Base-by-base conservation (phyloP, 2,329 filamentous ascomycete species). In the Hypocrella siamensis region DNA sequence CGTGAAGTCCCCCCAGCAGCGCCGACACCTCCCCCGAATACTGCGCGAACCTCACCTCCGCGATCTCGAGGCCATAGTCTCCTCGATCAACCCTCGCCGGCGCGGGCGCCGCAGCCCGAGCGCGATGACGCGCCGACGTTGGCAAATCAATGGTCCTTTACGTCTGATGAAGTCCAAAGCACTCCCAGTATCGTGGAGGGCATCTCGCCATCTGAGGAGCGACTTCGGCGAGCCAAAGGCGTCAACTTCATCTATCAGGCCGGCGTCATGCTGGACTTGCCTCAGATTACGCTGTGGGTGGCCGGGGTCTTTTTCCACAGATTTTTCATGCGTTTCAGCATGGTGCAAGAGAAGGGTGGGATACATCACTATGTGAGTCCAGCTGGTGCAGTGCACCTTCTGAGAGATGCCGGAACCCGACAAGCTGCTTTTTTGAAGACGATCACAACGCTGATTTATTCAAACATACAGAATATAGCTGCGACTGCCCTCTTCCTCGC, bases 171-270 rank as follows among this genome's bases (percentile, higher is more conserved):
- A 57, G 68, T 93, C 17, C 60, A 72, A 32, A 81, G 79, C 48
- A 80, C 84, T 6, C 90, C 90, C 1, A 90, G 83, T 32, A 76
- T 92, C 36, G 57, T 85, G 11, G 82, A 93, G 42, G 88, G 88
- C 16, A 71, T 96, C 50, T 54, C 73, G 7, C 66, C 75, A 4
- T 70, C 75, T 19, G 77, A 90, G 48, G 90, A 96, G 58, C 69
- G 83, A 39, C 67, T 79, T 41, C 67, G 81, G 36, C 74, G 90
- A 34, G 79, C 81, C 38, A 96, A 96, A 53, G 88, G 90, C 29
- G 79, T 94, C 49, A 93, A 93, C 53, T 98, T 98, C 57, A 93
- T 98, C 46, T 78, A 84, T 40, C 86, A 94, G 54, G 84, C 88
- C 28, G 90, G 88, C 40, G 83, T 93, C 42, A 75, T 93, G 61